Percentiles rank a stretch among this genome's conserved stretches.
Evolutionary conservation across 306 rosid genomes (phyloP).

Genomic region (Alnus glutinosa): DNA sequence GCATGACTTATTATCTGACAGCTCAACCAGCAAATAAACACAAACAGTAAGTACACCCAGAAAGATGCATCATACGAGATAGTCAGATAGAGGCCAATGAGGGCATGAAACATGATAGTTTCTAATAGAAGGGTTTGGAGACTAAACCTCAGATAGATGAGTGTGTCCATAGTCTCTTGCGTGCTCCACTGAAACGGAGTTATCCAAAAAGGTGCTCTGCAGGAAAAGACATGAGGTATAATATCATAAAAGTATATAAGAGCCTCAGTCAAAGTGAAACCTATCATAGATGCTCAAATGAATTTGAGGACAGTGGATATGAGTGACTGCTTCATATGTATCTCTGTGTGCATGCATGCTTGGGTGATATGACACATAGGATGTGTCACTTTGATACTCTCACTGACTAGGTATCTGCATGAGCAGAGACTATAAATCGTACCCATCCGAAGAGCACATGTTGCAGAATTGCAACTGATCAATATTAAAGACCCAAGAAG

Average conservation of each 20-base stretch:
- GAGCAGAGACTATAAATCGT: background rate
- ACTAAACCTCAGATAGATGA: slow-evolving; percentile 77
- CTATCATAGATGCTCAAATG: background rate
- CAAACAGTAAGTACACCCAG: slow-evolving; percentile 5
- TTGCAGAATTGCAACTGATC: background rate
- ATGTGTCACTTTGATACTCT: background rate
- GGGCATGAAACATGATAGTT: background rate
- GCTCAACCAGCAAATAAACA: slow-evolving; percentile 15
- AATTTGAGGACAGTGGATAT: background rate
- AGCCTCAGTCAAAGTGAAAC: background rate
- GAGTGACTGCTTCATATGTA: too few relatives aligned
- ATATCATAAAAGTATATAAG: background rate
- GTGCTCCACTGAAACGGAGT: slow-evolving; percentile 68
- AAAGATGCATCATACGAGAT: background rate
- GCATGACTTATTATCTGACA: slow-evolving; percentile 70
- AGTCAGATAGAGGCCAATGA: slow-evolving; percentile 2
- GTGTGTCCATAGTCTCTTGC: slow-evolving; percentile 89
- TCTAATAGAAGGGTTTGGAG: background rate
- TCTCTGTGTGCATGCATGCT: too few relatives aligned
- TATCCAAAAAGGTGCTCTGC: slow-evolving; percentile 79
- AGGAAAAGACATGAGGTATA: background rate
- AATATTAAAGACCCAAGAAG: slow-evolving; percentile 4
- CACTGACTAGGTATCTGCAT: background rate
- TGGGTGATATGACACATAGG: background rate
- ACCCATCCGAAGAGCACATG: background rate